Conservation (phyloP, 2,329 filamentous ascomycete genomes). For the Dothiorella sarmentorum region DNA sequence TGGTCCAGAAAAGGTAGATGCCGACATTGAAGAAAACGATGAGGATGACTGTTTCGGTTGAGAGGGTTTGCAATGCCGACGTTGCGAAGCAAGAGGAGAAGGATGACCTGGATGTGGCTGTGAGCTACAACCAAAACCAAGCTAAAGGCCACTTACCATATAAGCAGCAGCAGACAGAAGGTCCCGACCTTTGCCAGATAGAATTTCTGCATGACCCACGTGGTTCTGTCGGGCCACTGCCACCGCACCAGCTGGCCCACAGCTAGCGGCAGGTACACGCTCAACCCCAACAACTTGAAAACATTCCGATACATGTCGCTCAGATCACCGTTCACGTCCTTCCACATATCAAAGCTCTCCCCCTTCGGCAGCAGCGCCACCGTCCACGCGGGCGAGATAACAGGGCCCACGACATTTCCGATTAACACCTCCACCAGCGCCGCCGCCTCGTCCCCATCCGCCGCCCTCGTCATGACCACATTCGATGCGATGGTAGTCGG, state of each 20-base stretch:
- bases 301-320: slow-evolving; percentile 16
- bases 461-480: slow-evolving; percentile 17
- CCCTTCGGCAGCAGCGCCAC: slow-evolving; percentile 13
- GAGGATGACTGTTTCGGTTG: slow-evolving; percentile 1
- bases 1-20: slow-evolving; percentile 17
- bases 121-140: not conserved
- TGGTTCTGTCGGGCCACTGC: slow-evolving; percentile 1
- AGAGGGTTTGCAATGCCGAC: slow-evolving; percentile 6
- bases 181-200: slow-evolving; percentile 14
- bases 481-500: slow-evolving; percentile 17
- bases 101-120: not conserved
- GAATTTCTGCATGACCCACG: not conserved
- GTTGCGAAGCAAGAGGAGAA: slow-evolving; percentile 18
- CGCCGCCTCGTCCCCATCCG: slow-evolving; percentile 15
- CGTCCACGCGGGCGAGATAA: slow-evolving; percentile 12
- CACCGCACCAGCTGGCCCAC: slow-evolving; percentile 13
- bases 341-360: slow-evolving; percentile 2
- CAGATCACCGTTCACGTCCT: slow-evolving; percentile 4
- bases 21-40: slow-evolving; percentile 18
- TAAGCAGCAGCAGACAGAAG: slow-evolving; percentile 10
- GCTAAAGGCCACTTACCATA: not conserved
- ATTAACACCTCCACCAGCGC: slow-evolving; percentile 17
- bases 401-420: slow-evolving; percentile 16
- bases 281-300: slow-evolving; percentile 13
- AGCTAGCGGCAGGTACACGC: slow-evolving; percentile 15